These are phyloP conservation scores for Metschnikowia hibisci DNA, from an alignment of 805 yeast species.

Conservation along the genomic window DNA sequence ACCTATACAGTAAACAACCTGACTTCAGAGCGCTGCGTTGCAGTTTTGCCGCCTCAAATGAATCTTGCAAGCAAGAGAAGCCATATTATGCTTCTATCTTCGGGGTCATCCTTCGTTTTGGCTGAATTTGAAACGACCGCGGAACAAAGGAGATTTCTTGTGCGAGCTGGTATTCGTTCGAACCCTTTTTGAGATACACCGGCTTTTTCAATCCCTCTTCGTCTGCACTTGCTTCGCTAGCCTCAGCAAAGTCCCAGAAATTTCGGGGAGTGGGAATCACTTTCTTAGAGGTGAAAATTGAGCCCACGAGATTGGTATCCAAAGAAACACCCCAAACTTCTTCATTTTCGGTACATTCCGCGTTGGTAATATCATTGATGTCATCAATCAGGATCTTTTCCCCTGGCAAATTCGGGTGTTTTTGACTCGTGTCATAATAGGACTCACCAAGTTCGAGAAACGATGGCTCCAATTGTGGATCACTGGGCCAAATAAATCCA, in stretches of 20 bases:
- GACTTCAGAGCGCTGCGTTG: too few species aligned
- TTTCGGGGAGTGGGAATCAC: neutral
- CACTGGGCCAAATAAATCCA: neutral
- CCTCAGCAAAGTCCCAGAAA: neutral
- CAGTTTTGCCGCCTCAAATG: too few species aligned
- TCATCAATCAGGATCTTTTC: neutral
- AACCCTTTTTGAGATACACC: neutral
- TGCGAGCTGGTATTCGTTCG: constrained; percentile 2
- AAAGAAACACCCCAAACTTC: constrained; percentile 2
- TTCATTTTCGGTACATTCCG: neutral
- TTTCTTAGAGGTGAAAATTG: neutral
- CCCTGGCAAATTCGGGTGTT: neutral
- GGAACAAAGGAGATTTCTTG: constrained; percentile 1
- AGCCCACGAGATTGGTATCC: constrained; percentile 3
- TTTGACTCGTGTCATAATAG: neutral
- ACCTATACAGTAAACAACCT: too few species aligned
- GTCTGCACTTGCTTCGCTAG: too few species aligned
- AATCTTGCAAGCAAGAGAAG: too few species aligned
- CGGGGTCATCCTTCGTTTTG: neutral
- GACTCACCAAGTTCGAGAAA: constrained; percentile 2
- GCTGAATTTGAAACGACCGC: constrained; percentile 1
- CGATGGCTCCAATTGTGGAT: constrained; percentile 1
- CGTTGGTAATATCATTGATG: neutral
- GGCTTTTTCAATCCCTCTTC: too few species aligned
- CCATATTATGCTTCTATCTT: too few species aligned